phyloP scores from a whole-genome alignment of 768 basidiomycete species.

The Hericium coralloides region DNA sequence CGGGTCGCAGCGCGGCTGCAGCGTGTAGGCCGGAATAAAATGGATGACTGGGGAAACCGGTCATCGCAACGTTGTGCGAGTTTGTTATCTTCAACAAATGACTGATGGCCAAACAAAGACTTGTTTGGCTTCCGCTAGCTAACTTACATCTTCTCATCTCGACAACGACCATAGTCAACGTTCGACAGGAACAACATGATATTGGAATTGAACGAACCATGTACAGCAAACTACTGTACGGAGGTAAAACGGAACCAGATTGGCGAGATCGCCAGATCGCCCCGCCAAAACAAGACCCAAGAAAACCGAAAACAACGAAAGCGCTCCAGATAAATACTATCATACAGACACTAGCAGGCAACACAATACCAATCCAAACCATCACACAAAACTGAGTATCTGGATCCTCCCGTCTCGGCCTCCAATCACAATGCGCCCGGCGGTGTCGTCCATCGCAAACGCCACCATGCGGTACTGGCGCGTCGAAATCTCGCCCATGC shows the following conservation, averaged over 20 bases:
- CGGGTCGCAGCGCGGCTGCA: neutral
- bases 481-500: conserved; percentile 22
- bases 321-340: neutral
- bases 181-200: too few species aligned
- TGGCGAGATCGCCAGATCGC: neutral
- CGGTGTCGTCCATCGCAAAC: conserved; percentile 25
- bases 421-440: conserved; percentile 26
- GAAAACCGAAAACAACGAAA: neutral
- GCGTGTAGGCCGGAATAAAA: neutral
- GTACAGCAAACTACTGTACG: too few species aligned
- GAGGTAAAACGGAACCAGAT: neutral
- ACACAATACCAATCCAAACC: neutral
- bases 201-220: too few species aligned
- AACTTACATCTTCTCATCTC: neutral
- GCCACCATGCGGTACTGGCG: conserved; percentile 21
- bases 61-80: too few species aligned
- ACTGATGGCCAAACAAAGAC: neutral
- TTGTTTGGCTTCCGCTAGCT: conserved; percentile 19
- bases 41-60: too few species aligned
- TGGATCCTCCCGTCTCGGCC: conserved; percentile 24
- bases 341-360: neutral
- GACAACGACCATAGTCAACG: too few species aligned
- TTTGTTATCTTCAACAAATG: too few species aligned
- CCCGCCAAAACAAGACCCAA: neutral
- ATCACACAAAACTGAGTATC: conserved; percentile 24